A percentile compares a stretch with the other conserved stretches of the same genome.
These are phyloP conservation scores for Xylaria multiplex DNA, from an alignment of 2,329 filamentous ascomycete genomes.

Conservation along the genomic window DNA sequence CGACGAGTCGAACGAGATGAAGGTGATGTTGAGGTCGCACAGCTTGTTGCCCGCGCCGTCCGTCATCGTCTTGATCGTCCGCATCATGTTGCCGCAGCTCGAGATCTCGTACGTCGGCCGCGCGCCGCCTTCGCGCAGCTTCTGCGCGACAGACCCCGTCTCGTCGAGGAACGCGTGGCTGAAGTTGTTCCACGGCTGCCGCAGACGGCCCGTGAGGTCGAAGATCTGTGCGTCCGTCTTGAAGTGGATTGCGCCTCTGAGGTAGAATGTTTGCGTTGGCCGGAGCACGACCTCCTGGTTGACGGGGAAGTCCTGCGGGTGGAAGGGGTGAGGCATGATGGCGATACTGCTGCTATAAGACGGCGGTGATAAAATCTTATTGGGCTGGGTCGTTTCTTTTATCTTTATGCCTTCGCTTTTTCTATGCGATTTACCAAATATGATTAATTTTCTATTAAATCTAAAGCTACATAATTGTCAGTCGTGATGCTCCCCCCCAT, in stretches of 20 bases:
- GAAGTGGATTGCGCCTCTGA: conserved; percentile 50
- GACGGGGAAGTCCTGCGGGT: conserved; percentile 50
- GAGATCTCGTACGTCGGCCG: conserved; percentile 44
- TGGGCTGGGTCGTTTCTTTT: neutral
- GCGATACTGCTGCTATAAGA: conserved; percentile 1
- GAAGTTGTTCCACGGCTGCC: conserved; percentile 46
- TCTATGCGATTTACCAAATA: conserved; percentile 5
- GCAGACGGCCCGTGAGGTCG: conserved; percentile 44
- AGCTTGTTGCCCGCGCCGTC: conserved; percentile 43
- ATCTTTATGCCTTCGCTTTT: conserved; percentile 14
- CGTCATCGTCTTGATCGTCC: conserved; percentile 49
- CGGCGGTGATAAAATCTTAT: neutral
- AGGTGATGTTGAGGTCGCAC: conserved; percentile 52
- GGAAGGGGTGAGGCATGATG: conserved; percentile 49
- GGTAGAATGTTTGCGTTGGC: conserved; percentile 46
- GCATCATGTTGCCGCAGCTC: conserved; percentile 51
- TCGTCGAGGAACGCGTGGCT: conserved; percentile 47
- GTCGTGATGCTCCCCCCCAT: conserved; percentile 1
- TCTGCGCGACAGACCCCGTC: conserved; percentile 37
- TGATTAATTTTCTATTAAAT: conserved; percentile 11
- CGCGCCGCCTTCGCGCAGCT: conserved; percentile 33
- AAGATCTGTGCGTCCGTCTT: conserved; percentile 47
- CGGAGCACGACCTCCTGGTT: conserved; percentile 42
- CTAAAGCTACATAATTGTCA: neutral
- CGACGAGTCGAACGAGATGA: conserved; percentile 48